phyloP scores from a whole-genome alignment of 73 alveolate species.

The Paramecium primaurelia region DNA sequence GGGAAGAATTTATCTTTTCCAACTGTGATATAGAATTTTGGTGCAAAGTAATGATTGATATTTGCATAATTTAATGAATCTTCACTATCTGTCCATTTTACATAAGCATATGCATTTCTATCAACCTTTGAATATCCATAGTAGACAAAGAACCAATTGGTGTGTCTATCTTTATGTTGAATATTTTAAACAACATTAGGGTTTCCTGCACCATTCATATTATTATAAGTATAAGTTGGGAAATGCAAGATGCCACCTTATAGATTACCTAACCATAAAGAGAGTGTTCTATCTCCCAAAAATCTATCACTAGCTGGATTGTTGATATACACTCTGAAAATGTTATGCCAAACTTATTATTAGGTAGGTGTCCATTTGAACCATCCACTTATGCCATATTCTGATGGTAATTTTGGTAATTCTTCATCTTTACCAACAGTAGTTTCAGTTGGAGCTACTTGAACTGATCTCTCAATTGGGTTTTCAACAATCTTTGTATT shows the following conservation, averaged over 20 bases:
- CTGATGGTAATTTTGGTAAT: slow-evolving; percentile 1
- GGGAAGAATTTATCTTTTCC: slow-evolving; percentile 33
- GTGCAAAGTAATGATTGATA: slow-evolving; percentile 17
- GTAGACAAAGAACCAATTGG: slow-evolving; percentile 43
- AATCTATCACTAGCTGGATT: slow-evolving; percentile 5
- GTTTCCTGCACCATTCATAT: slow-evolving; percentile 47
- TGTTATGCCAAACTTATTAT: slow-evolving; percentile 29
- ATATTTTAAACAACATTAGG: neutral
- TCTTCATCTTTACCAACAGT: neutral
- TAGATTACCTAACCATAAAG: slow-evolving; percentile 16
- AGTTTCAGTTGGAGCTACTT: slow-evolving; percentile 14
- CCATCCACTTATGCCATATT: slow-evolving; percentile 46
- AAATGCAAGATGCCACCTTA: slow-evolving; percentile 25
- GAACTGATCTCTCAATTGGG: slow-evolving; percentile 6
- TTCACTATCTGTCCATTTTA: slow-evolving; percentile 37
- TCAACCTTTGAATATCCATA: neutral
- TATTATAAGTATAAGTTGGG: slow-evolving; percentile 4
- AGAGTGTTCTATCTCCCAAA: slow-evolving; percentile 49
- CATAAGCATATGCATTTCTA: slow-evolving; percentile 5
- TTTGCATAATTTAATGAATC: slow-evolving; percentile 19
- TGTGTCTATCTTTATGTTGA: slow-evolving; percentile 29
- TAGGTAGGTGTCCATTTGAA: neutral
- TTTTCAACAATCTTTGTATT: neutral
- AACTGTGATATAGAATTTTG: slow-evolving; percentile 16
- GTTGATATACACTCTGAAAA: slow-evolving; percentile 24